These are phyloP conservation scores for Penicillium lividum DNA, from an alignment of 495 filamentous ascomycete genomes.

Conservation along the genomic window DNA sequence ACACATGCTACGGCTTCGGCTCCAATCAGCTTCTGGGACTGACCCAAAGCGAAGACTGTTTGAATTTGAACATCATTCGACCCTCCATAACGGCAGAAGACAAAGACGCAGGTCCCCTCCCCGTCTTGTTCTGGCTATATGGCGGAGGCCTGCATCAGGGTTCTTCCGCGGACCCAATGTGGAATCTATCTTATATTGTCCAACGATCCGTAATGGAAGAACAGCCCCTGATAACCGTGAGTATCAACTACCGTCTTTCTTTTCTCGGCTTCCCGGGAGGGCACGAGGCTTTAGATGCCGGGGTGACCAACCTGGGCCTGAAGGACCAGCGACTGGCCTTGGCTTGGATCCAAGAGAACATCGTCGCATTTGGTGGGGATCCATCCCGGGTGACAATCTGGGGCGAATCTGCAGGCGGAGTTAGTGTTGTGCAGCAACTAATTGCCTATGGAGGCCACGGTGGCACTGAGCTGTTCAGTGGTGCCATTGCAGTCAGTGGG, in stretches of 20 bases:
- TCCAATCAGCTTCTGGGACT: slow-evolving; percentile 15
- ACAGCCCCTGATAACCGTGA: slow-evolving; percentile 53
- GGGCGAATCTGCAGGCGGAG: slow-evolving; percentile 38
- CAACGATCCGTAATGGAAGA: slow-evolving; percentile 39
- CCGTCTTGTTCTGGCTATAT: slow-evolving; percentile 50
- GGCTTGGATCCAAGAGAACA: slow-evolving; percentile 54
- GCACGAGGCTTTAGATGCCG: slow-evolving; percentile 19
- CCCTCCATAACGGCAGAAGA: slow-evolving; percentile 31
- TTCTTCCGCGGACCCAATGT: slow-evolving; percentile 41
- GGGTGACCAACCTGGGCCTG: slow-evolving; percentile 46
- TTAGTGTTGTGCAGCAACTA: neutral
- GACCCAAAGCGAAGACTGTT: slow-evolving; percentile 46
- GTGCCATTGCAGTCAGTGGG: neutral
- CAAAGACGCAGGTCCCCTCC: slow-evolving; percentile 20
- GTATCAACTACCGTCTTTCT: slow-evolving; percentile 59
- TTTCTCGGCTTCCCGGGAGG: slow-evolving; percentile 55
- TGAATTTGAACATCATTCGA: slow-evolving; percentile 50
- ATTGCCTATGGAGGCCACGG: slow-evolving; percentile 7
- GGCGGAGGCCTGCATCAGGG: slow-evolving; percentile 48
- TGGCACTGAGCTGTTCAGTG: slow-evolving; percentile 7
- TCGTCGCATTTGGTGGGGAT: slow-evolving; percentile 60
- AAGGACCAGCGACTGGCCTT: slow-evolving; percentile 62
- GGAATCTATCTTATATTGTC: slow-evolving; percentile 34
- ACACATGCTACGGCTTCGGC: slow-evolving; percentile 44
- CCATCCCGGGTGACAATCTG: slow-evolving; percentile 44